Evolutionary conservation across 1,139 yeast genomes (phyloP).

Genomic region (Scheffersomyces segobiensis): DNA sequence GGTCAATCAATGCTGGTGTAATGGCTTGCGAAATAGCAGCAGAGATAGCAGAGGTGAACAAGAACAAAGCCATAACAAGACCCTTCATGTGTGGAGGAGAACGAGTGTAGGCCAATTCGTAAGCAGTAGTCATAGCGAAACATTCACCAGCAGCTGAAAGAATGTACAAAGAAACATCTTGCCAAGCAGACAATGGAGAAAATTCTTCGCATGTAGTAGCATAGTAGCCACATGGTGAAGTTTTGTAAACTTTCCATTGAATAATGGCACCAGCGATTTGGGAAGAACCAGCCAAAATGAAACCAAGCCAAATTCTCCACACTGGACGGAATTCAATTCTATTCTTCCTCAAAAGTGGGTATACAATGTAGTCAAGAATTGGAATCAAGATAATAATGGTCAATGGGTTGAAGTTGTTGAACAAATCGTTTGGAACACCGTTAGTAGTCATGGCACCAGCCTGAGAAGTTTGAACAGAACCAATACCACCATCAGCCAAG

Average conservation of each 20-base stretch:
- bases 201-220: conserved; percentile 51
- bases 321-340: conserved; percentile 40
- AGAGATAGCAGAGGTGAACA: conserved; percentile 59
- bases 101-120: conserved; percentile 70
- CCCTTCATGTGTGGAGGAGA: conserved; percentile 70
- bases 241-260: conserved; percentile 34
- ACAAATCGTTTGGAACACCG: conserved; percentile 73
- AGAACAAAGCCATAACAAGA: conserved; percentile 65
- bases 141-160: conserved; percentile 68
- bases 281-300: conserved; percentile 34
- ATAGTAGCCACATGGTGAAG: conserved; percentile 41
- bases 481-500: conserved; percentile 67
- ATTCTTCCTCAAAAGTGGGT: conserved; percentile 58
- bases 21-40: conserved; percentile 60
- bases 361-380: conserved; percentile 54
- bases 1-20: conserved; percentile 55
- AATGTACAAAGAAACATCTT: conserved; percentile 50
- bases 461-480: conserved; percentile 62
- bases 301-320: conserved; percentile 37
- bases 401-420: conserved; percentile 67
- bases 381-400: conserved; percentile 67
- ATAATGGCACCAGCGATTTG: conserved; percentile 44
- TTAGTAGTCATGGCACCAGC: conserved; percentile 66
- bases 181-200: conserved; percentile 60
- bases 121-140: conserved; percentile 66